Conservation (phyloP, 2,329 filamentous ascomycete species). For the Talaromyces islandicus region DNA sequence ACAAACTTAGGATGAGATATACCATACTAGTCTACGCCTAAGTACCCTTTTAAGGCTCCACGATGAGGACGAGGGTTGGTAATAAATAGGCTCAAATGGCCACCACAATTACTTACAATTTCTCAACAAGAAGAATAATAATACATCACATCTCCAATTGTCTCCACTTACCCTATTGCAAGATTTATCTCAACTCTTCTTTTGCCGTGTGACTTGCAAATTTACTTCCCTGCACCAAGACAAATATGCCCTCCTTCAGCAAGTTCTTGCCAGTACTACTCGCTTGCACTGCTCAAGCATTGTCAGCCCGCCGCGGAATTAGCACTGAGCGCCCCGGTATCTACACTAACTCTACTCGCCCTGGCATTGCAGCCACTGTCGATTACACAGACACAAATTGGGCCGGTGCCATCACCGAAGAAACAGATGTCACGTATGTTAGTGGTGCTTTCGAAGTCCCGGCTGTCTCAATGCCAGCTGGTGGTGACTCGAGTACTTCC, state of each 20-base stretch:
- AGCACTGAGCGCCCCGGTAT: constrained; percentile 1
- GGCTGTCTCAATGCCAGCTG: constrained; percentile 1
- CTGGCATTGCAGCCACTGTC: constrained; percentile 1
- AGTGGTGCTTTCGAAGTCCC: constrained; percentile 5
- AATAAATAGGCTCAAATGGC: background rate
- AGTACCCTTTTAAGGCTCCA: too few relatives aligned
- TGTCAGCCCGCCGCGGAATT: background rate
- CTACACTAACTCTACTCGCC: constrained; percentile 2
- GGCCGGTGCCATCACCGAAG: constrained; percentile 7
- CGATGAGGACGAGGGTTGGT: background rate
- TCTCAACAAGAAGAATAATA: background rate
- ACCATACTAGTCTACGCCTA: background rate
- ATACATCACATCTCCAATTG: background rate
- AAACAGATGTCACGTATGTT: constrained; percentile 5
- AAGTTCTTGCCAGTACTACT: constrained; percentile 6
- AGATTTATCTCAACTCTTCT: background rate
- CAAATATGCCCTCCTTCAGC: constrained; percentile 1
- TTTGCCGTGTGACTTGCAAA: background rate
- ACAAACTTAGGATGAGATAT: background rate
- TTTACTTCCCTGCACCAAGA: background rate
- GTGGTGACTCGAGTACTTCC: constrained; percentile 1
- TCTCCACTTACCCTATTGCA: background rate
- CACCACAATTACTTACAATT: background rate
- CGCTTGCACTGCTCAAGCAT: background rate
- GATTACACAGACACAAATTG: constrained; percentile 5